Evolutionary conservation across 352 stramenopile genomes (phyloP).

Genomic region (Globisporangium paroecandrum): DNA sequence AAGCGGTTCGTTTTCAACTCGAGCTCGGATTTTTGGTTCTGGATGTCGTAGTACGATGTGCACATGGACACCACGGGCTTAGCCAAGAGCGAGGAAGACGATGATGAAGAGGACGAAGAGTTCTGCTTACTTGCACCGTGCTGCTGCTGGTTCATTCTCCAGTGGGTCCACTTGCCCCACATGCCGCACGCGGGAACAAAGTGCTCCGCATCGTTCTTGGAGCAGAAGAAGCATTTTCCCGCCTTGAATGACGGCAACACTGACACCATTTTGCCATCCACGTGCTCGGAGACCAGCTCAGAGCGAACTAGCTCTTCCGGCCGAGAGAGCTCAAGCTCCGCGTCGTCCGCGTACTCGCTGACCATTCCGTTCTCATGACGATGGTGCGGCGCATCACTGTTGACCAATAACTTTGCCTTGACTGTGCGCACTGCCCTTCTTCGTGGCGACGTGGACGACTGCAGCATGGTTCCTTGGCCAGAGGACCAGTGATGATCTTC

Average conservation of each 20-base stretch:
- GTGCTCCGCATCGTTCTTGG: constrained; percentile 77
- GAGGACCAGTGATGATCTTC: constrained; percentile 5
- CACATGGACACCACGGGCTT: constrained; percentile 69
- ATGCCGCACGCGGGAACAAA: constrained; percentile 76
- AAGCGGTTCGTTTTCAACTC: constrained; percentile 32
- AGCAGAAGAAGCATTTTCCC: constrained; percentile 85
- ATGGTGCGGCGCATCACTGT: constrained; percentile 5
- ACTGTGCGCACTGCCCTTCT: constrained; percentile 9
- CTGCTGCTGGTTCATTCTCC: constrained; percentile 79
- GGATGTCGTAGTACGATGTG: constrained; percentile 83
- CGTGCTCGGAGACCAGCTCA: not conserved
- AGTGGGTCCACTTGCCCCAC: constrained; percentile 85
- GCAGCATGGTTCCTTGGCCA: constrained; percentile 14
- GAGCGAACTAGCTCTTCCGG: constrained; percentile 8
- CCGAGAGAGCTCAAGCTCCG: constrained; percentile 13
- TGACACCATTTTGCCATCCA: constrained; percentile 52
- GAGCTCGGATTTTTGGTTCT: constrained; percentile 61
- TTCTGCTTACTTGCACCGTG: constrained; percentile 14
- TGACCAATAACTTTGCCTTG: constrained; percentile 10
- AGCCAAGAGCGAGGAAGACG: constrained; percentile 6
- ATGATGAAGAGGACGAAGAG: constrained; percentile 13
- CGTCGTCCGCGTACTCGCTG: constrained; percentile 9
- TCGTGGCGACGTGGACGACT: constrained; percentile 11
- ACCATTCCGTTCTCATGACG: not conserved
- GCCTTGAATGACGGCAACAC: constrained; percentile 76